These are phyloP conservation scores for Chlorella variabilis DNA, from an alignment of 163 green algal species.

Conservation along the genomic window DNA sequence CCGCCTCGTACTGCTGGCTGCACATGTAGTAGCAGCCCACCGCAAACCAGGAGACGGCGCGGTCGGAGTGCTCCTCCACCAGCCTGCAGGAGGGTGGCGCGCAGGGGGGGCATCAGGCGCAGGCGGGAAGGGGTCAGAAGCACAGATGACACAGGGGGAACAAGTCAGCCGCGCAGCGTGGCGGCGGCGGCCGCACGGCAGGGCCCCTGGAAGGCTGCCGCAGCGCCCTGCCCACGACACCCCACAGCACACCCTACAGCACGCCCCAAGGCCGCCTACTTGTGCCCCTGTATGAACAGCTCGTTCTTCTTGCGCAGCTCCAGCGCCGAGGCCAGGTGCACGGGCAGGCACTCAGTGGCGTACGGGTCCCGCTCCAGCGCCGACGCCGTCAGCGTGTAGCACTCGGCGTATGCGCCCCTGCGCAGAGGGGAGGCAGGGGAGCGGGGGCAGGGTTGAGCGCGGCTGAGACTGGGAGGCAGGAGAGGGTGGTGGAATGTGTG, in stretches of 20 bases:
- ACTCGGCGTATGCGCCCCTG: conserved; percentile 49
- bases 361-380: conserved; percentile 76
- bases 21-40: conserved; percentile 95
- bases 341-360: conserved; percentile 60
- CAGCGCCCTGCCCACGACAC: no score
- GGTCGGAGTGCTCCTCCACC: conserved; percentile 57
- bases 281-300: conserved; percentile 76
- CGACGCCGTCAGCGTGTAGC: conserved; percentile 61
- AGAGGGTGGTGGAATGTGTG: no score
- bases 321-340: conserved; percentile 82
- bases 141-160: no score
- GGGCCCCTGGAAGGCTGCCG: no score
- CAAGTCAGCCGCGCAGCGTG: no score
- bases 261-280: no score
- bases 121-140: no score
- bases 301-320: conserved; percentile 90
- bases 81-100: conserved; percentile 41
- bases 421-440: neutral
- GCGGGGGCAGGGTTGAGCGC: neutral
- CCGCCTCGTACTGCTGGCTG: conserved; percentile 79
- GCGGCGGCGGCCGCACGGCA: no score
- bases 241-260: no score
- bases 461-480: no score
- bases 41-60: conserved; percentile 87
- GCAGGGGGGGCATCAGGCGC: no score